Evolutionary conservation across 805 yeast genomes (phyloP), one percentile per base, ranked within the genome.

Genomic region (Hanseniaspora hatyaiensis): DNA sequence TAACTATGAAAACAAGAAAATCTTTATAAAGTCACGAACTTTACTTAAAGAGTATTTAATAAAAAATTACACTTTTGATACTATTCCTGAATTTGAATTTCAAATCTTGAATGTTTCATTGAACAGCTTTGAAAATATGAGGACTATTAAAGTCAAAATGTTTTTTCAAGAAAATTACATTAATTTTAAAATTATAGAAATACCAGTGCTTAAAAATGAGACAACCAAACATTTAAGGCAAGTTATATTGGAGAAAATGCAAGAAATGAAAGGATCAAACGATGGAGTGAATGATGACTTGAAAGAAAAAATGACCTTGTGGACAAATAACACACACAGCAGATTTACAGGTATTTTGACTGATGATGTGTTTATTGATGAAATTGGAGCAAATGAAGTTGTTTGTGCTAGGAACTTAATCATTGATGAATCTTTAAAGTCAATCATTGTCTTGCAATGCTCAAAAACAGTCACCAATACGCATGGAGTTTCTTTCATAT

Each of bases 401-500:
- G 18, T 56, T 65, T 30, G 61, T 67, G 40, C 77, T 78, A 0
- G 69, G 65, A 16, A 70, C 68, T 40, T 57, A 58, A 3, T 49
- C 51, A 12, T 51, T 57, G 15, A 55, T 56, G 15, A 58, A 56
- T 23, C 57, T 58, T 60, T 69, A 1, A 71, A 68, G 54, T 57
- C 82, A 34, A 71, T 83, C 2, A 73, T 82, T 3, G 94, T 80
- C 1, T 70, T 77, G 53, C 96, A 87, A 59, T 88, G 80, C 64
- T 74, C 79, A 61, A 83, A 81, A 55, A 82, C 79, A 34, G 69
- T 80, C 22, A 71, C 68, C 37, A 65, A 70, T 34, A 68, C 73
- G 19, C 97, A 88, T 61, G 88, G 95, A n/a, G 69, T 81, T 41
- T 94, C 96, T 3, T 88, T 88, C 59, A 65, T 82, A 8, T 84